Evolutionary conservation across 352 stramenopile species (phyloP), one percentile per base, ranked within the genome.

Genomic region (Phytophthora nicotianae): DNA sequence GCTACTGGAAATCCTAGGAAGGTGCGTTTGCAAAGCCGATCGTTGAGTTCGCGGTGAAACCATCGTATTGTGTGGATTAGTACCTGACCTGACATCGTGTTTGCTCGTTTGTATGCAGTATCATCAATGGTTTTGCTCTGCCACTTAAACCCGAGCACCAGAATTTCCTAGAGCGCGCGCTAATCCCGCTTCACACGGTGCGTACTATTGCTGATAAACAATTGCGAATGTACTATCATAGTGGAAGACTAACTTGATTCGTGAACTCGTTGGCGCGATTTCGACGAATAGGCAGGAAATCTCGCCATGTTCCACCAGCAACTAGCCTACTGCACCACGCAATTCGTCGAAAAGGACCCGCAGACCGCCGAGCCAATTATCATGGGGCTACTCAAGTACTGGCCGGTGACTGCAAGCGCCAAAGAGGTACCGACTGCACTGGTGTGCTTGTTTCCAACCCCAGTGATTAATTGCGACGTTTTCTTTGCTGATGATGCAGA

Each of bases 121-220:
- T 99, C 68, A 99, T 99, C 63, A 99, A 99, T 72, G 97, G 97
- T 5, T 99, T 99, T 74, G 97, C 97, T 16, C 96, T 99, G 67
- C 97, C 97, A 13, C 88, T 99, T 26, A 99, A 99, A 70, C 88
- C 96, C 23, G 97, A 99, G 74, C 97, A 99, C 75, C 83, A 98
- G 57, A 90, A 97, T 65, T 99, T 98, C 62, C 81, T 99, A 4
- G 67, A 97, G 42, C 79, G 90, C 42, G 95, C 96, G 9, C 70
- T 99, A 23, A 98, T 99, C 57, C 97, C 97, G 9, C 84, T 99
- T 35, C 97, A 99, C 83, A 99, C 99, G 76, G 93, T 81, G n/a
- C 29, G 68, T 35, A n/a, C 23, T 23, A 38, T 21, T 11, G 97
- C 97, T 52, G 96, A 84, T 71, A 14, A 85, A 3, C 26, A 19